Base-by-base conservation (phyloP, 306 rosid species). In the Cercis canadensis region DNA sequence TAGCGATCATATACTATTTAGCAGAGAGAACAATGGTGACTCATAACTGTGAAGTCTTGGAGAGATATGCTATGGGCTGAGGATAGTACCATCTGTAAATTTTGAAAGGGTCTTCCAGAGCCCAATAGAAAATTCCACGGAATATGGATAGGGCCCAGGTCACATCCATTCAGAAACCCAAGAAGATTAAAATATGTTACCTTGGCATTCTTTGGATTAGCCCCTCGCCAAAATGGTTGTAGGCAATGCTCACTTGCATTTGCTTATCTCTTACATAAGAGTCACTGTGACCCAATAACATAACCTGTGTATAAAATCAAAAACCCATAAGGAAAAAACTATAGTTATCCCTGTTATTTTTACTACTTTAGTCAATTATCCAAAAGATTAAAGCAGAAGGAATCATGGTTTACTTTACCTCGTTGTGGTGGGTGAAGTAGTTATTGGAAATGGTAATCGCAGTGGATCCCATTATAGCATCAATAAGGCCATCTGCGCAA, bases 151-250 rank as follows among this genome's bases (percentile, higher is more conserved):
- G 29, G 45, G 62, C n/a, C 71, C 7, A 24, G 5, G 18, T 21
- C 17, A 15, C 5, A 50, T 60, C 43, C 7, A 7, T 9, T 34
- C 16, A 52, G 12, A 21, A 36, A 11, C 31, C 69, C 36, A 54
- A 55, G 13, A 74, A 55, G 32, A 54, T 41, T 74, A 43, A 13
- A 8, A 44, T 57, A 39, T 16, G 36, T 73, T 87, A 91, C 99
- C 99, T 94, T 39, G 99, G 99, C 99, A 94, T 94, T 69, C 99
- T 91, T 51, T 94, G 99, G 17, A 91, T 86, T 17, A 94, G 97
- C 33, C 96, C 97, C 80, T 94, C 96, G 43, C 99, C 97, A 75
- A 94, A 94, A 89, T 94, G 99, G 80, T 94, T 94, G 84, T 91
- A 94, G 50, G 99, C 97, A 63, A 94, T 91, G 77, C 97, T 94